Conservation (phyloP, 1,284 basidiomycete genomes). For the Baeospora myosura region DNA sequence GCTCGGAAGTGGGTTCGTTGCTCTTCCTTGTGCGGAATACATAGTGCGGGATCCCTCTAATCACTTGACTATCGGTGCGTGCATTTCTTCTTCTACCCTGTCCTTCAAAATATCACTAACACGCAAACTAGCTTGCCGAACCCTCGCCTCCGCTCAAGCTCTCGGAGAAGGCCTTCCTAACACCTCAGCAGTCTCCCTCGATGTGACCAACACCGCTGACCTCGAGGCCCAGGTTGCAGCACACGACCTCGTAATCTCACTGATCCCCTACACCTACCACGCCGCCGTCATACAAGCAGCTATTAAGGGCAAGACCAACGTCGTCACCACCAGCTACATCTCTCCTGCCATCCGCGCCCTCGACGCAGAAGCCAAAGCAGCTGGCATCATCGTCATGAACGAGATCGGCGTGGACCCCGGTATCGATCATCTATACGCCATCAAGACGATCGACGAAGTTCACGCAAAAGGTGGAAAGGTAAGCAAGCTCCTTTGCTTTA, state of each 20-base stretch:
- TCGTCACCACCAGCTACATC: constrained; percentile 96
- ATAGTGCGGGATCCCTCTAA: constrained; percentile 80
- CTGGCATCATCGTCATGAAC: constrained; percentile 94
- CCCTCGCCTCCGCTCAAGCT: constrained; percentile 65
- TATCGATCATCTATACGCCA: constrained; percentile 91
- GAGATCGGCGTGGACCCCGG: constrained; percentile 97
- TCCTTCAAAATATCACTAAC: constrained; percentile 7
- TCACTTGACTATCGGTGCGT: constrained; percentile 72
- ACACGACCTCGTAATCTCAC: constrained; percentile 91
- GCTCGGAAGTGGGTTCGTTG: constrained; percentile 93
- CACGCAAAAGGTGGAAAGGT: constrained; percentile 93
- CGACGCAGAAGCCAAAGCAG: constrained; percentile 76
- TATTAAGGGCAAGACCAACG: constrained; percentile 90
- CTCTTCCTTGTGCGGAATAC: constrained; percentile 91
- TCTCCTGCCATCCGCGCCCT: constrained; percentile 86
- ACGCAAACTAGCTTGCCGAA: constrained; percentile 66
- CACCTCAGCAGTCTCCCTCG: constrained; percentile 73
- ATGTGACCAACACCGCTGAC: constrained; percentile 68
- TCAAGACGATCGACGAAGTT: constrained; percentile 95
- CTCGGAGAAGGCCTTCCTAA: constrained; percentile 66
- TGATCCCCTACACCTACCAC: constrained; percentile 96
- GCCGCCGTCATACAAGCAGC: constrained; percentile 90
- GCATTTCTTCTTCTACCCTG: constrained; percentile 7
- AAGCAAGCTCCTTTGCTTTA: constrained; percentile 10
- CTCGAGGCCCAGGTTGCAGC: constrained; percentile 79